Percentiles rank a stretch among this genome's conserved stretches.
phyloP scores from a whole-genome alignment of 768 basidiomycete genomes.

The Lenzites betulinus region DNA sequence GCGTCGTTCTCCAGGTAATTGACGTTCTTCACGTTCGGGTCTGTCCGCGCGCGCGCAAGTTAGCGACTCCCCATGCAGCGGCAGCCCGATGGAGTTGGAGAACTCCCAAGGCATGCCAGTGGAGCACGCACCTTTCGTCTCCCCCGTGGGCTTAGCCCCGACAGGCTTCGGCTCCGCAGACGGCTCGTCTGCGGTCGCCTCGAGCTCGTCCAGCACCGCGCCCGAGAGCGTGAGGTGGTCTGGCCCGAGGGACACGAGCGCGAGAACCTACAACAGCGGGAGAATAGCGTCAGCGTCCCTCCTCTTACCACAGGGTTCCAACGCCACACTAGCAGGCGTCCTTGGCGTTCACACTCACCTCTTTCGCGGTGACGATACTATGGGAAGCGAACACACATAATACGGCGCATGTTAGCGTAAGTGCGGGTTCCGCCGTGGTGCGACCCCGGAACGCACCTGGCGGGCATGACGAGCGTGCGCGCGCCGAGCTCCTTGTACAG shows the following conservation, averaged over 20 bases:
- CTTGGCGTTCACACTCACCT: conserved; percentile 29
- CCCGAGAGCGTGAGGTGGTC: conserved; percentile 48
- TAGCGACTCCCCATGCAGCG: too few species aligned
- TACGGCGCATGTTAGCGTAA: not conserved
- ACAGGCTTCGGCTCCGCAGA: conserved; percentile 5
- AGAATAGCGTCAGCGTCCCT: not conserved
- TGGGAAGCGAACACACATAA: not conserved
- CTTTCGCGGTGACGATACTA: conserved; percentile 45
- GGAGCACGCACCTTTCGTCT: conserved; percentile 4
- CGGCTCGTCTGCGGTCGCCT: conserved; percentile 14
- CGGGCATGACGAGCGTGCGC: conserved; percentile 51
- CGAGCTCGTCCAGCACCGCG: conserved; percentile 42
- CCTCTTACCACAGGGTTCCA: not conserved
- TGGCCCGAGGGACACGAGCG: conserved; percentile 42
- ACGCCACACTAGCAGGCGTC: too few species aligned
- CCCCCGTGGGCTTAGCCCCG: not conserved
- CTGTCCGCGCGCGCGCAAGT: not conserved
- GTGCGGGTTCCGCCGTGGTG: too few species aligned
- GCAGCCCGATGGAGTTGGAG: too few species aligned
- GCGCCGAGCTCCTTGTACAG: conserved; percentile 39
- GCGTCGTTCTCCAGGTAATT: conserved; percentile 42
- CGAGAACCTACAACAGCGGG: conserved; percentile 37
- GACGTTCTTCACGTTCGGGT: conserved; percentile 16
- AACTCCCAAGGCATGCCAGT: too few species aligned
- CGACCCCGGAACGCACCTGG: conserved; percentile 37